Evolutionary conservation across 352 stramenopile genomes (phyloP).

Genomic region (Phytopythium delawarense): DNA sequence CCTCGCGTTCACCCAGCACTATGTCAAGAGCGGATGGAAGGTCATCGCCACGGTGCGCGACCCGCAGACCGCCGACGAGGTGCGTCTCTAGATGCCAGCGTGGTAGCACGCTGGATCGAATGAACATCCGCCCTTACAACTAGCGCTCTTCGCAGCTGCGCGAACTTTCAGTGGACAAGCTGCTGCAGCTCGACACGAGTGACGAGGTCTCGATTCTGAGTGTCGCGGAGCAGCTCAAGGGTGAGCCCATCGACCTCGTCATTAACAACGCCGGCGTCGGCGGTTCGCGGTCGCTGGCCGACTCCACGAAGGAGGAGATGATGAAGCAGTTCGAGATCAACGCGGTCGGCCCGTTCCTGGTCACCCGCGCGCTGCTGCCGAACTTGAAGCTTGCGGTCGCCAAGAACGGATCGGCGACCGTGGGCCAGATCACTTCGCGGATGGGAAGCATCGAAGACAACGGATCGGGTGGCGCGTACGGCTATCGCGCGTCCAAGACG

Average conservation of each 20-base stretch:
- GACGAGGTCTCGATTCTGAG: conserved; percentile 36
- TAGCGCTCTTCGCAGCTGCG: conserved; percentile 13
- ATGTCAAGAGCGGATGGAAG: conserved; percentile 40
- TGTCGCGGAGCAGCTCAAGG: conserved; percentile 32
- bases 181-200: conserved; percentile 26
- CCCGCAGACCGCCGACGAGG: conserved; percentile 16
- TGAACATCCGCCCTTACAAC: too few relatives aligned
- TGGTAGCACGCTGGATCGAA: too few relatives aligned
- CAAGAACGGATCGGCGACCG: conserved; percentile 26
- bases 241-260: conserved; percentile 47
- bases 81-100: conserved; percentile 8
- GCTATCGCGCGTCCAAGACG: conserved; percentile 68
- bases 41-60: conserved; percentile 37
- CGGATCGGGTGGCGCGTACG: conserved; percentile 30
- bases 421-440: conserved; percentile 40
- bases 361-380: conserved; percentile 45
- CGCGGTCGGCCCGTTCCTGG: conserved; percentile 47
- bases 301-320: conserved; percentile 42
- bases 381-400: conserved; percentile 37
- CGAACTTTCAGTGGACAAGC: conserved; percentile 17
- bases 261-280: conserved; percentile 64
- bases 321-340: conserved; percentile 69
- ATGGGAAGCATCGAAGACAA: conserved; percentile 48
- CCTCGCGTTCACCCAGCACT: conserved; percentile 37
- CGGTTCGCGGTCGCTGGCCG: conserved; percentile 15